Base-by-base conservation (phyloP, 2,329 filamentous ascomycete species). In the Rutstroemia sydowiana region DNA sequence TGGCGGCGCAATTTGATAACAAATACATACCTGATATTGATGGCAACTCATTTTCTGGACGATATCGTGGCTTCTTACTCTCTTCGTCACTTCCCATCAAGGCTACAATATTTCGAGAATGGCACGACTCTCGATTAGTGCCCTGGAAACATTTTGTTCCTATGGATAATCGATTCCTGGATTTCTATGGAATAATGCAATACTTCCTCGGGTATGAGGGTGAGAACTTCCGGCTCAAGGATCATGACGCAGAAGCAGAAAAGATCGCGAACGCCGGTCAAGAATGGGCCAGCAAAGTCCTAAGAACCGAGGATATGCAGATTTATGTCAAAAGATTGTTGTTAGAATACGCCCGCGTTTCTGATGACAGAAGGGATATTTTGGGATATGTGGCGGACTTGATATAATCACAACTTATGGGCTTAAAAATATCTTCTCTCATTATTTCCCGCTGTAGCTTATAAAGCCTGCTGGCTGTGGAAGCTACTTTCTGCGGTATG, bases 81-180 rank as follows among this genome's bases (percentile, higher is more conserved):
- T 86, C 80, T 11, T 85, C 79, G 0, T 82, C 78, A 2, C 67
- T 91, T 4, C 85, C 85, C 0, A 79, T 93, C 70, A 93, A 92
- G 70, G 80, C 85, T 1, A 89, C 87, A 0, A 71, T 92, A 28
- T 93, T 84, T 70, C 76, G 79, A 8, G 88, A 93, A 66, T 93
- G 88, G 88, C 87, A 91, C 63, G 87, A 91, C 65, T 77, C 76
- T 42, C 75, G 88, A 1, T 71, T 93, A 1, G 71, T 88, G 1
- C 75, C 86, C 0, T 93, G 88, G 88, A 80, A 82, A 62, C 88
- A 93, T 67, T 92, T 88, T 60, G 83, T 91, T 2, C 88, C 88
- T 3, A 86, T 93, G 81, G 85, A 90, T 63, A 86, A 79, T 61
- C 78, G 83, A 1, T 90, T 84, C 61, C 70, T 78, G 39, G 88